Evolutionary conservation across 2,329 filamentous ascomycete genomes (phyloP), one percentile per base, ranked within the genome.

Genomic region (Ceratocystis papillata): DNA sequence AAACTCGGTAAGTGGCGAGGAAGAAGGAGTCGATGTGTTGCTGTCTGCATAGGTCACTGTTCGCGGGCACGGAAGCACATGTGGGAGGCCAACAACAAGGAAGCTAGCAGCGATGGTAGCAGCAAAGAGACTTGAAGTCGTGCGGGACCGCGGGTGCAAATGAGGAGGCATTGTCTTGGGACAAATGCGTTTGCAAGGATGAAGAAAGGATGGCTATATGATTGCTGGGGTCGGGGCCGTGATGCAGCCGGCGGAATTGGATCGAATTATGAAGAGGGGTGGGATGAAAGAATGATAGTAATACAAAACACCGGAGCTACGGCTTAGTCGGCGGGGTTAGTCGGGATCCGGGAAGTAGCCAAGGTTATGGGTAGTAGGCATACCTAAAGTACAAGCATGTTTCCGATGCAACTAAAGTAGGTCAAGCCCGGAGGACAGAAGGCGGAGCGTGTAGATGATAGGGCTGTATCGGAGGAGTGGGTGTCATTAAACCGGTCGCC

Each of bases 41-140:
- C 86, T 86, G 74, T 96, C 92, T 71, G 90, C 88, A 71, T 88
- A 87, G 44, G 86, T 83, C 41, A 84, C 79, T 89, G 89, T 59
- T 90, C 89, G 1, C 6, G 94, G 94, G 74, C 94, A 99, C 1
- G 94, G 94, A 20, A 99, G 83, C 37, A 95, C 74, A 75, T 99
- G 94, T 25, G 94, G 94, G 57, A 96, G 80, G 37, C 85, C 90
- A 64, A 99, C 94, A 69, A 99, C 92, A 69, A 96, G 83, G 76
- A 99, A 96, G 71, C 89, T 94, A 41, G 91, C 86, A 69, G 89
- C 81, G 65, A 97, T 83, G 0, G 93, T 97, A n/a, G 88, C 90
- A 63, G 90, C 91, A 79, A 99, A 99, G 68, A 99, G 87, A 59
- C 91, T 94, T 66, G 89, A 92, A 71, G 94, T 99, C 79, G 90